Percentiles rank a stretch among this genome's conserved stretches.
phyloP scores from a whole-genome alignment of 495 filamentous ascomycete genomes.

The Daldinia bambusicola region DNA sequence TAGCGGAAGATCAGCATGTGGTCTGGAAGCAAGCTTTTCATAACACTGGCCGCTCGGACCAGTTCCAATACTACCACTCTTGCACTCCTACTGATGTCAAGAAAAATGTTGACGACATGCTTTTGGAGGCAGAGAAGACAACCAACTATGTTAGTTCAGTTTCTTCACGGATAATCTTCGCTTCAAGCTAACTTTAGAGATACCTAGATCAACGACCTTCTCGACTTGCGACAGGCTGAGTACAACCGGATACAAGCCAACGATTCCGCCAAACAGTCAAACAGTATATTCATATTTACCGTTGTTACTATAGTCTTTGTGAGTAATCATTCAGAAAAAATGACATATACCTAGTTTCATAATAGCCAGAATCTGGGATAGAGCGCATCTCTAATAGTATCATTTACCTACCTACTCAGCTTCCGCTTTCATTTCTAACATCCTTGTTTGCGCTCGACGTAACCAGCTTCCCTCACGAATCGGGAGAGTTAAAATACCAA shows the following conservation, averaged over 20 bases:
- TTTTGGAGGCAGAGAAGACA: conserved; percentile 35
- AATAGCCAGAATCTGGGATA: not conserved
- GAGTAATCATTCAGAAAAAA: not conserved
- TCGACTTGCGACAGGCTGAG: conserved; percentile 35
- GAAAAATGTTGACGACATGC: conserved; percentile 42
- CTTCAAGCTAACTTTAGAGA: conserved; percentile 7
- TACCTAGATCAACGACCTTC: conserved; percentile 27
- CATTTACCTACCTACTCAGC: conserved; percentile 18
- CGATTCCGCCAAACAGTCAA: conserved; percentile 28
- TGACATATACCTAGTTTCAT: no score
- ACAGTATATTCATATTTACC: conserved; percentile 30
- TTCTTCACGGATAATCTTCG: not conserved
- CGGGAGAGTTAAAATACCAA: conserved; percentile 20
- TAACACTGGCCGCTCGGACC: not conserved
- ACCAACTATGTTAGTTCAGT: conserved; percentile 25
- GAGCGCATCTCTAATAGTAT: conserved; percentile 7
- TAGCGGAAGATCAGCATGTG: conserved; percentile 46
- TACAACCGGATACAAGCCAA: conserved; percentile 30
- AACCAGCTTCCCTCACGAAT: conserved; percentile 29
- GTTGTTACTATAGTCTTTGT: conserved; percentile 33
- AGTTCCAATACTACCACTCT: conserved; percentile 12
- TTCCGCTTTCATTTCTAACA: conserved; percentile 36
- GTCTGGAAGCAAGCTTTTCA: conserved; percentile 35
- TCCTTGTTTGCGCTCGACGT: conserved; percentile 33
- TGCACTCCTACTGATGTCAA: conserved; percentile 42